These are phyloP conservation scores for Pythium volutum DNA, from an alignment of 352 stramenopile species.

Conservation along the genomic window DNA sequence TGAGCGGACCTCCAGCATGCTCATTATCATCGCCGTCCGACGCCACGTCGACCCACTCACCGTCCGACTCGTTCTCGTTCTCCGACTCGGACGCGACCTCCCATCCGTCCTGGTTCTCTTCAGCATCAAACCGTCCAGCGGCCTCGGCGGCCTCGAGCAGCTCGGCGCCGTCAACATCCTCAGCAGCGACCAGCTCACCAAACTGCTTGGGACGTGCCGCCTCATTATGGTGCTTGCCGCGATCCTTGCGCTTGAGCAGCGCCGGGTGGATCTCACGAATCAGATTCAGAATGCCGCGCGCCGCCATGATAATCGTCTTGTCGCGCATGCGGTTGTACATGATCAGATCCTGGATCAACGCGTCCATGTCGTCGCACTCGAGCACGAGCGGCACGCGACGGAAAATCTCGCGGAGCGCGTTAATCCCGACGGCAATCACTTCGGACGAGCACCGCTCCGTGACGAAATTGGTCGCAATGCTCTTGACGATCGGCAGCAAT, in stretches of 20 bases:
- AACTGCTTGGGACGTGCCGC: conserved; percentile 86
- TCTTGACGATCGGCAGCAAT: conserved; percentile 94
- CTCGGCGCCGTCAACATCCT: conserved; percentile 95
- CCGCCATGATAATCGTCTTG: conserved; percentile 96
- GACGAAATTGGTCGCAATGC: conserved; percentile 98
- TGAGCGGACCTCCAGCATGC: conserved; percentile 20
- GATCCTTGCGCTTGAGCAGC: conserved; percentile 96
- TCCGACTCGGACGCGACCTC: conserved; percentile 69
- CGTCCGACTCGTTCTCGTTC: conserved; percentile 46
- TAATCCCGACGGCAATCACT: conserved; percentile 98
- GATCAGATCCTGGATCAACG: conserved; percentile 90
- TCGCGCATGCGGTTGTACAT: conserved; percentile 96
- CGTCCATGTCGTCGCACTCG: conserved; percentile 90
- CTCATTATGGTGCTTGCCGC: conserved; percentile 90
- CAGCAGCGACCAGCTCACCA: conserved; percentile 87
- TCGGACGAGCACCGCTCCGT: conserved; percentile 94
- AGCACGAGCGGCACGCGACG: conserved; percentile 92
- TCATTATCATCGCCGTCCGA: conserved; percentile 47
- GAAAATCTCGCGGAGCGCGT: conserved; percentile 95
- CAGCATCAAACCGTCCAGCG: conserved; percentile 66
- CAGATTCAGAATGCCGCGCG: conserved; percentile 95
- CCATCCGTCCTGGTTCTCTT: conserved; percentile 84
- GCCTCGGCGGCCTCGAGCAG: conserved; percentile 87
- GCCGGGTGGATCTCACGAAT: conserved; percentile 94
- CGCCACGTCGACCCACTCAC: conserved; percentile 72